Evolutionary conservation across 73 alveolate genomes (phyloP).

Genomic region (Symbiodinium pilosum): DNA sequence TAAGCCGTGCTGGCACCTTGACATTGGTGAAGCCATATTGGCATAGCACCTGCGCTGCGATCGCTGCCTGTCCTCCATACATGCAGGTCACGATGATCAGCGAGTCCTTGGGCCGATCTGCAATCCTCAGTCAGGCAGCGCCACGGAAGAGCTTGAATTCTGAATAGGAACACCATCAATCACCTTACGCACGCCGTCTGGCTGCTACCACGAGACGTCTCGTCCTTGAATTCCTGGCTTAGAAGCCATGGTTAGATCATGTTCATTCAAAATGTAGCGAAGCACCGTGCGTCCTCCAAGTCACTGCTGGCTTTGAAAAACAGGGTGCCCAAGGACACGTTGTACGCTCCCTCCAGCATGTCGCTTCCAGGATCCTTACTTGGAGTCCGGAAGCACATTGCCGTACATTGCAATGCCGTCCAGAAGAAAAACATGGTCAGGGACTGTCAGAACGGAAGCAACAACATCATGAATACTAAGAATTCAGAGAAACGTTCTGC

Average conservation of each 20-base stretch:
- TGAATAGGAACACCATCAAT: neutral
- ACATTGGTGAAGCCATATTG: neutral
- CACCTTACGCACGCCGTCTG: too few species aligned
- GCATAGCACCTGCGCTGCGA: neutral
- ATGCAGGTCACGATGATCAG: neutral
- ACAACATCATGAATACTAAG: too few species aligned
- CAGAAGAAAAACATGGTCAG: too few species aligned
- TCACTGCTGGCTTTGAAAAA: slow-evolving; percentile 3
- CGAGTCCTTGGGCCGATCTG: neutral
- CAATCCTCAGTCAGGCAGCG: neutral
- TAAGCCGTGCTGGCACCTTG: too few species aligned
- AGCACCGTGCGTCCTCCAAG: neutral
- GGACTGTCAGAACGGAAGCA: too few species aligned
- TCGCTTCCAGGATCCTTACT: slow-evolving; percentile 7
- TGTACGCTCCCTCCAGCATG: neutral
- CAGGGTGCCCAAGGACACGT: neutral
- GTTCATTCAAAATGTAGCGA: too few species aligned
- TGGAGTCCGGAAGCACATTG: too few species aligned
- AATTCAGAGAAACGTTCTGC: too few species aligned
- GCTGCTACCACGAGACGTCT: slow-evolving; percentile 7
- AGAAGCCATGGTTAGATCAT: too few species aligned
- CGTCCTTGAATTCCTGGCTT: neutral
- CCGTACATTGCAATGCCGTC: too few species aligned
- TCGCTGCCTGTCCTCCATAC: slow-evolving; percentile 2
- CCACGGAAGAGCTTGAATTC: too few species aligned